Conservation (phyloP, 495 filamentous ascomycete species). For the Tuber borchii region DNA sequence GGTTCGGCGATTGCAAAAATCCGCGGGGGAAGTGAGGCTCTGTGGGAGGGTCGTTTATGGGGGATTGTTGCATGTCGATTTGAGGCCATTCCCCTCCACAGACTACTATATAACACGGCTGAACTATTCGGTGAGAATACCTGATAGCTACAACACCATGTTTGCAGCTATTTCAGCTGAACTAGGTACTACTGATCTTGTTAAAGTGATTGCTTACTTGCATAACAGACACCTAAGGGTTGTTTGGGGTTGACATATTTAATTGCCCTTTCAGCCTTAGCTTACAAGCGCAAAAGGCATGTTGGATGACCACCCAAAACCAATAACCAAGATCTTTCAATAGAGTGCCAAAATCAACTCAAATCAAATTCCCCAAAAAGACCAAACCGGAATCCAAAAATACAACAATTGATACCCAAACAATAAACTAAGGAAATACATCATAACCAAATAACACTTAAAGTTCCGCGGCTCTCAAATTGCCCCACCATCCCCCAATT, state of each 20-base stretch:
- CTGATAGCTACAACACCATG: neutral
- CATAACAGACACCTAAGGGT: neutral
- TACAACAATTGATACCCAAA: neutral
- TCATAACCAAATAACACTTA: neutral
- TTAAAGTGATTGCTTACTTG: neutral
- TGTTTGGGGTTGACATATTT: neutral
- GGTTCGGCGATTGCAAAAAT: neutral
- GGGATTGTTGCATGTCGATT: neutral
- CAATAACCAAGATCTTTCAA: neutral
- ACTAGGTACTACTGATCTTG: neutral
- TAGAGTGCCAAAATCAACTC: neutral
- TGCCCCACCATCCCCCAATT: slow-evolving; percentile 18
- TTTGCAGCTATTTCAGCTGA: neutral
- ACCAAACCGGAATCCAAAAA: neutral
- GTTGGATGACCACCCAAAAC: neutral
- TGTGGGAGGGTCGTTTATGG: neutral
- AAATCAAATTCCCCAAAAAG: neutral
- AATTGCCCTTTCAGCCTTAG: neutral
- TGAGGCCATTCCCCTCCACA: neutral
- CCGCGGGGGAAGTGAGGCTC: neutral
- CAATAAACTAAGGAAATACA: neutral
- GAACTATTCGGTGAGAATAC: neutral
- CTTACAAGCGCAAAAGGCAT: neutral
- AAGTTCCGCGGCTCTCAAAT: neutral
- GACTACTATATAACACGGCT: neutral